phyloP scores from a whole-genome alignment of 371 early-diverging fungal genomes.

The Mucor plumbeus region DNA sequence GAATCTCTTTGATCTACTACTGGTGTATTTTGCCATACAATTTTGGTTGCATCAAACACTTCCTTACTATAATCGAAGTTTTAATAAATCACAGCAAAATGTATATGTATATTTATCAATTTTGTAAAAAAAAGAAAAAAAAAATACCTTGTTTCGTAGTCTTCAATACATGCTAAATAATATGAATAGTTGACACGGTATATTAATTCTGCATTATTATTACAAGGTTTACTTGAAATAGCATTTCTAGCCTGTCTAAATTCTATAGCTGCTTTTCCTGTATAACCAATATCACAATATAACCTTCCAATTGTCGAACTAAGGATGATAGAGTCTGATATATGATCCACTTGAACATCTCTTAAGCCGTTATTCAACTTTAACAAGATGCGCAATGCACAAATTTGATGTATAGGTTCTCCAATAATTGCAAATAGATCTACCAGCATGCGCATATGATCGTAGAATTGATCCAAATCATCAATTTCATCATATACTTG shows the following conservation, averaged over 20 bases:
- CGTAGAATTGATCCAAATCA: constrained; percentile 46
- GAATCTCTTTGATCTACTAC: not conserved
- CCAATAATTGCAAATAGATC: constrained; percentile 56
- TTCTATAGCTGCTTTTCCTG: constrained; percentile 67
- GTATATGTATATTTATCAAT: too few relatives aligned
- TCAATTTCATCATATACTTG: constrained; percentile 32
- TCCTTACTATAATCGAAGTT: constrained; percentile 10
- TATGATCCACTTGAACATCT: constrained; percentile 24
- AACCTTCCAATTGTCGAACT: constrained; percentile 56
- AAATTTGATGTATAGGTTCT: constrained; percentile 49
- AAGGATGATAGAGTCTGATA: constrained; percentile 57
- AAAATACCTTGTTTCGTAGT: constrained; percentile 33
- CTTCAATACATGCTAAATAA: constrained; percentile 48
- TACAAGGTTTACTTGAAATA: constrained; percentile 34
- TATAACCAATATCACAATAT: constrained; percentile 67
- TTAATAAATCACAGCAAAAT: too few relatives aligned
- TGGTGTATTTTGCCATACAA: constrained; percentile 18
- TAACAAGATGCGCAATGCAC: constrained; percentile 49
- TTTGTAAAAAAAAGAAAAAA: too few relatives aligned
- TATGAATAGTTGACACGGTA: constrained; percentile 48
- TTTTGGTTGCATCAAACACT: constrained; percentile 15
- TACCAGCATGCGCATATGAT: constrained; percentile 51
- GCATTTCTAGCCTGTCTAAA: constrained; percentile 51
- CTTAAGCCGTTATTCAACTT: constrained; percentile 52
- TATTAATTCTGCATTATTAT: constrained; percentile 26